Conservation (phyloP, 805 yeast species). For the Monosporozyma siamensis region DNA sequence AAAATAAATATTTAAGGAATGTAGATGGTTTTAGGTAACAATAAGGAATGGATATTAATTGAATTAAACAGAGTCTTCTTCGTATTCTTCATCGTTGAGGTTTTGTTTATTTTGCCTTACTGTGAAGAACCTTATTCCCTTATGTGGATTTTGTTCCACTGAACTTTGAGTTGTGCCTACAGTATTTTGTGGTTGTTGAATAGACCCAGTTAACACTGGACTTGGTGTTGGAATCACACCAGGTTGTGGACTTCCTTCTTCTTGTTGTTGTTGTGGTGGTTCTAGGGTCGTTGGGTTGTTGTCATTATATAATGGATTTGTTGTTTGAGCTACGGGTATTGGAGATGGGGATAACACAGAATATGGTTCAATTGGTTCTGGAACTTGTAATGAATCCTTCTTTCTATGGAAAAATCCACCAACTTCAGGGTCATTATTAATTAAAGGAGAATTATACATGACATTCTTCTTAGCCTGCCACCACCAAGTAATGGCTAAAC, state of each 20-base stretch:
- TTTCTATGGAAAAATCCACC: conserved; percentile 10
- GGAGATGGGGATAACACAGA: conserved; percentile 4
- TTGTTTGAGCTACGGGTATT: neutral
- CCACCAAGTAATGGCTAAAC: conserved; percentile 4
- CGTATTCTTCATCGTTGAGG: conserved; percentile 24
- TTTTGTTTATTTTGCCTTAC: conserved; percentile 42
- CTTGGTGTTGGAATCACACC: neutral
- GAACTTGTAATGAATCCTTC: conserved; percentile 7
- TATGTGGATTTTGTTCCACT: conserved; percentile 20
- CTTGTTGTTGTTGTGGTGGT: neutral
- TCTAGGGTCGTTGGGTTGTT: no score
- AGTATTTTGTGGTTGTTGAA: conserved; percentile 1
- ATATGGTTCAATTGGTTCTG: conserved; percentile 11
- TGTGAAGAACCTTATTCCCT: conserved; percentile 68
- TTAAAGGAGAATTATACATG: neutral
- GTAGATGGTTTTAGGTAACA: no score
- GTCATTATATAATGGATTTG: neutral
- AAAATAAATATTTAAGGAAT: neutral
- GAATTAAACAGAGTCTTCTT: conserved; percentile 11
- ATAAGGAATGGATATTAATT: neutral
- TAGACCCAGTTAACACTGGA: neutral
- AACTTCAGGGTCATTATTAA: neutral
- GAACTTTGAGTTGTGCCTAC: conserved; percentile 1
- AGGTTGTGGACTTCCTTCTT: neutral
- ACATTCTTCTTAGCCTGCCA: neutral